These are phyloP conservation scores for Mortierella sp. DNA, from an alignment of 371 early-diverging fungal species.

Conservation along the genomic window DNA sequence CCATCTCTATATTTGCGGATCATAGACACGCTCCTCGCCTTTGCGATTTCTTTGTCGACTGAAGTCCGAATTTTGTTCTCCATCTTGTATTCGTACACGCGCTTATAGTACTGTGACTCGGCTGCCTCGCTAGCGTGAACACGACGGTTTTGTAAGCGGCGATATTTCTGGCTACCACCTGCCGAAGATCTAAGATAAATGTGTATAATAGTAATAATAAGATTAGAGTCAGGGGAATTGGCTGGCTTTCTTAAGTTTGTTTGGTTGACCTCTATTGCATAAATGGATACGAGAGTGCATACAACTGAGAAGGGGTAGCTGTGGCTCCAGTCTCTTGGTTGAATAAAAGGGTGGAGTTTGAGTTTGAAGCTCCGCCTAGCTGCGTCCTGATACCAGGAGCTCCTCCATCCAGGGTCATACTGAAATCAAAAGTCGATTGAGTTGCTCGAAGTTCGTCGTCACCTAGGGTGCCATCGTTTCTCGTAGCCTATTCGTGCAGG, in stretches of 20 bases:
- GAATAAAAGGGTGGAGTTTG: conserved; percentile 43
- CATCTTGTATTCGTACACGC: conserved; percentile 25
- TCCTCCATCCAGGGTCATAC: conserved; percentile 59
- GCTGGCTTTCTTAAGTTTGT: no score
- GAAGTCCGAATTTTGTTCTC: conserved; percentile 10
- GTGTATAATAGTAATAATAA: background rate
- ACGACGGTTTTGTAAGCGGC: conserved; percentile 26
- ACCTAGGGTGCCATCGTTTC: conserved; percentile 17
- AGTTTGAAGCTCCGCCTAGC: conserved; percentile 30
- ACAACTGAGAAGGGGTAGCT: conserved; percentile 14
- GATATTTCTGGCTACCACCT: conserved; percentile 31
- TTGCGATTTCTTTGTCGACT: conserved; percentile 60
- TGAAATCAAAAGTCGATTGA: conserved; percentile 66
- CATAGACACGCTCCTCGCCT: conserved; percentile 67
- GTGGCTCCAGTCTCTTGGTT: conserved; percentile 13
- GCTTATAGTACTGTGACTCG: conserved; percentile 24
- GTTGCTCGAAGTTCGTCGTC: conserved; percentile 65
- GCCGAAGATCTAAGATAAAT: background rate
- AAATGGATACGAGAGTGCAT: background rate
- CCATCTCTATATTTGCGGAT: conserved; percentile 78
- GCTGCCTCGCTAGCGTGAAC: conserved; percentile 2
- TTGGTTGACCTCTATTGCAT: no score
- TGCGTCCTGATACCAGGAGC: conserved; percentile 46
- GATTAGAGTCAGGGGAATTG: background rate
- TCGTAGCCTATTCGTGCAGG: conserved; percentile 15